phyloP scores from a whole-genome alignment of 306 rosid species.

The Quercus suber region DNA sequence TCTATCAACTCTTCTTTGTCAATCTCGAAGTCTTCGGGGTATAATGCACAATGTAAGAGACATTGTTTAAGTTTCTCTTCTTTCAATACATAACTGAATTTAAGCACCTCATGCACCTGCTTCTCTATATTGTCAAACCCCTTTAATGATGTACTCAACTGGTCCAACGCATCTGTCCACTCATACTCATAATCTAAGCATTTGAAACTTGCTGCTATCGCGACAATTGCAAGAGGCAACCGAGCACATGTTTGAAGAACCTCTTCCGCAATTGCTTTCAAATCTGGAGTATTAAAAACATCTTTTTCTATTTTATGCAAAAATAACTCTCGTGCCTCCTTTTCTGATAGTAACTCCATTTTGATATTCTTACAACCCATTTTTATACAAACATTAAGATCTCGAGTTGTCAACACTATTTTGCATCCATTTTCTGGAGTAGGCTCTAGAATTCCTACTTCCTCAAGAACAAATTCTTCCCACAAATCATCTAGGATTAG shows the following conservation, averaged over 20 bases:
- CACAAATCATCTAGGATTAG: too few species aligned
- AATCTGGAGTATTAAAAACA: background rate
- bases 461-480: too few species aligned
- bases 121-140: slow-evolving; percentile 21
- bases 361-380: background rate
- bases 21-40: slow-evolving; percentile 25
- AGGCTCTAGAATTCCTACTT: too few species aligned
- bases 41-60: slow-evolving; percentile 25
- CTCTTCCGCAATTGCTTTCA: background rate
- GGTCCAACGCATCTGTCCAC: slow-evolving; percentile 14
- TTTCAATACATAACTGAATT: slow-evolving; percentile 21
- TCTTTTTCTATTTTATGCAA: background rate
- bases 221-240: slow-evolving; percentile 19
- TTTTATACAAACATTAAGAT: too few species aligned
- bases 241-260: background rate
- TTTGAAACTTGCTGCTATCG: slow-evolving; percentile 14
- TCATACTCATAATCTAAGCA: background rate
- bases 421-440: too few species aligned
- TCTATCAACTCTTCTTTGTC: slow-evolving; percentile 22
- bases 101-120: slow-evolving; percentile 14
- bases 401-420: too few species aligned
- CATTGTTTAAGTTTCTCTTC: background rate
- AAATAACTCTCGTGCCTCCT: slow-evolving; percentile 20
- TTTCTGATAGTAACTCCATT: background rate
- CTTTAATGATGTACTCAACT: background rate